phyloP scores from a whole-genome alignment of 371 early-diverging fungal species.

The Paraphysoderma sedebokerense region DNA sequence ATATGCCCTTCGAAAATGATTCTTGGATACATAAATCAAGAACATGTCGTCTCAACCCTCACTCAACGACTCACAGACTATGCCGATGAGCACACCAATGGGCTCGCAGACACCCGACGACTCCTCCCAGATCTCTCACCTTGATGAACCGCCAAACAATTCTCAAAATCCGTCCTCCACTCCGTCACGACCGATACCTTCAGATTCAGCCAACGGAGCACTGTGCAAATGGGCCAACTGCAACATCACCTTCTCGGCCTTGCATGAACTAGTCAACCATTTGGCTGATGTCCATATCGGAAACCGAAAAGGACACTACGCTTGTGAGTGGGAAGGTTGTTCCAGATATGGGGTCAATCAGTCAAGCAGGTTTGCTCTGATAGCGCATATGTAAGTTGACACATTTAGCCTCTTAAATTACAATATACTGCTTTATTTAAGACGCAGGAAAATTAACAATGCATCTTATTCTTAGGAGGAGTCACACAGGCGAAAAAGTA shows the following conservation, averaged over 20 bases:
- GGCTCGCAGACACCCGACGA: no score
- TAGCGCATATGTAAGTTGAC: background rate
- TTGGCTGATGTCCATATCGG: background rate
- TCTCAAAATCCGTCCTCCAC: no score
- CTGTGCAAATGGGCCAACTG: background rate
- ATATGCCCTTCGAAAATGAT: no score
- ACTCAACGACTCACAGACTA: no score
- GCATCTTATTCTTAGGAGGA: background rate
- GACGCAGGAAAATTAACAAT: background rate
- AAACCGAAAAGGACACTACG: background rate
- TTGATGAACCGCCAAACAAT: no score
- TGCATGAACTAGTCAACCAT: background rate
- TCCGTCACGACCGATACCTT: no score
- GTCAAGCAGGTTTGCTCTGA: background rate
- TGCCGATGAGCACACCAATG: no score
- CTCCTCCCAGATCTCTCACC: no score
- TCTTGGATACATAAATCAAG: no score
- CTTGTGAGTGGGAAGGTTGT: background rate
- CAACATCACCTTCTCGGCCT: background rate
- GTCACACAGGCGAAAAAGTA: constrained; percentile 1
- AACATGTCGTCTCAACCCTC: no score
- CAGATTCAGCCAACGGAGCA: no score
- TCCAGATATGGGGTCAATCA: background rate
- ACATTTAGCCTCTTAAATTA: background rate
- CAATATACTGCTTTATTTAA: background rate